Evolutionary conservation across 139 green algal genomes (phyloP), one percentile per base, ranked within the genome.

Genomic region (Parachlorella kessleri): DNA sequence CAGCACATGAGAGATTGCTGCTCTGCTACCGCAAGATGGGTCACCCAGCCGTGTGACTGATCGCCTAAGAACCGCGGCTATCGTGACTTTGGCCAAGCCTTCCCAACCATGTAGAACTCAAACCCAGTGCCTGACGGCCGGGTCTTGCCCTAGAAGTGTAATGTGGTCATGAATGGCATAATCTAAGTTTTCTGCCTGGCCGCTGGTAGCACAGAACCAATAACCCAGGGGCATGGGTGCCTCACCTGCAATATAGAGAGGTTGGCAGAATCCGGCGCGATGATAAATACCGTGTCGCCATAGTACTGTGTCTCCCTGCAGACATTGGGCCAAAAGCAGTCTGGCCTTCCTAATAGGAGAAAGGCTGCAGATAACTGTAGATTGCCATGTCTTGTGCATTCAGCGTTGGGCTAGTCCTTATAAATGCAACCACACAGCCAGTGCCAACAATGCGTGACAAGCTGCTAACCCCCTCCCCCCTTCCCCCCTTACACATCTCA

Each of bases 181-280:
- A n/a, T n/a, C n/a, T n/a, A n/a, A 59, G 48, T 59, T 14, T 18
- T 59, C 48, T 28, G 14, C 48, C 48, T 59, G 14, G 21, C 48
- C 48, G 14, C 48, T 28, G 21, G 21, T 59, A 59, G 21, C 48
- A 18, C 48, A 59, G 14, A 18, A 18, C 48, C 0, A 59, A 59
- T 59, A 14, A 18, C 48, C 48, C 14, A 14, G 21, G 14, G 14
- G 48, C 48, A 18, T 18, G 48, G 48, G 48, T 14, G 14, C 14
- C 48, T 59, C 48, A 18, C 48, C 84, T 95, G 91, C 80, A 96
- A 70, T 4, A 94, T 82, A 0, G 81, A 91, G 23, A 96, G 81
- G 26, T 80, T 91, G 81, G 94, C 90, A 1, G 73, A 88, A 83
- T 96, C 93, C 14, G 92, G 92, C 1, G 84, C 63, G 4, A 97